Conservation (phyloP, 2,329 filamentous ascomycete genomes). For the Trichoderma asperellum region DNA sequence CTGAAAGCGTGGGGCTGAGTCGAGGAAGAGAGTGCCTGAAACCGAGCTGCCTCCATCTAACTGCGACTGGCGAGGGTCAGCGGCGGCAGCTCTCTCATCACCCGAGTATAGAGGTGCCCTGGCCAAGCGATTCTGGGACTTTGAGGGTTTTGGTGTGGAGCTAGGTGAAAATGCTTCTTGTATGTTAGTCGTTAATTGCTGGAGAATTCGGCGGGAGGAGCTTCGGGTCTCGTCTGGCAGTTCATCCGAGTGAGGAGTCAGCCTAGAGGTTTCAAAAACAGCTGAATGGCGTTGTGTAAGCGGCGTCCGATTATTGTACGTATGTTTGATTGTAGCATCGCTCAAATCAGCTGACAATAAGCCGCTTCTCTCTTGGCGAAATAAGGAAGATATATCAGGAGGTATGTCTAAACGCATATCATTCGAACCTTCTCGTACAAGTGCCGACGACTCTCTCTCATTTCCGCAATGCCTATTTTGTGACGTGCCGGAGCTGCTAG, state of each 20-base stretch:
- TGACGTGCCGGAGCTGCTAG: conserved; percentile 18
- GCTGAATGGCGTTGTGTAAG: neutral
- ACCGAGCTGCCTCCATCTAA: conserved; percentile 21
- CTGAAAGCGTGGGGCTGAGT: conserved; percentile 34
- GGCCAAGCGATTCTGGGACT: neutral
- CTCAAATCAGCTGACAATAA: neutral
- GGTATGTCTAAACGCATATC: neutral
- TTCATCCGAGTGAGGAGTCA: conserved; percentile 23
- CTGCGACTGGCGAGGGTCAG: neutral
- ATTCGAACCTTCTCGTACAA: neutral
- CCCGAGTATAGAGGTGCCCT: conserved; percentile 38
- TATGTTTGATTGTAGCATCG: neutral
- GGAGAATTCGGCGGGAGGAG: conserved; percentile 12
- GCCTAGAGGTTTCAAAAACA: neutral
- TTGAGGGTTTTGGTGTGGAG: neutral
- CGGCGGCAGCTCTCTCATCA: conserved; percentile 34
- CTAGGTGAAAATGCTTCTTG: conserved; percentile 16
- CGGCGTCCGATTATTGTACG: neutral
- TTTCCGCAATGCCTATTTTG: neutral
- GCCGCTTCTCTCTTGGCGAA: neutral
- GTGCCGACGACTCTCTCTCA: neutral
- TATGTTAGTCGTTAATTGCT: conserved; percentile 5
- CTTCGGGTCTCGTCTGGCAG: neutral
- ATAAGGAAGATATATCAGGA: neutral
- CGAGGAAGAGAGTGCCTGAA: neutral